Conservation (phyloP, 78 protist species). For the slime mould (Dictyostelium discoideum) region dicty_2.7 NC_007088.5:55001-55500, state of each 20-base stretch:
- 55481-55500: neutral
- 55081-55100: too few relatives aligned
- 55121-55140: too few relatives aligned
- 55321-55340: neutral
- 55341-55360: neutral
- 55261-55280: constrained; percentile 67
- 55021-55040: constrained; percentile 12
- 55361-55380: neutral
- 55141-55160: too few relatives aligned
- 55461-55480: neutral
- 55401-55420: too few relatives aligned
- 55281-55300: constrained; percentile 19
- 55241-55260: neutral
- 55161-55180: too few relatives aligned
- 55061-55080: too few relatives aligned
- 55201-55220: too few relatives aligned
- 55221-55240: neutral
- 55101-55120: neutral
- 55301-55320: constrained; percentile 29
- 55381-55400: neutral
- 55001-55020: constrained; percentile 50
- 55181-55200: too few relatives aligned
- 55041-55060: constrained; percentile 56
- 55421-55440: neutral
- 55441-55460: neutral